Conservation (phyloP, 192 early-diverging fungal species). For the Coemansia sp. region DNA sequence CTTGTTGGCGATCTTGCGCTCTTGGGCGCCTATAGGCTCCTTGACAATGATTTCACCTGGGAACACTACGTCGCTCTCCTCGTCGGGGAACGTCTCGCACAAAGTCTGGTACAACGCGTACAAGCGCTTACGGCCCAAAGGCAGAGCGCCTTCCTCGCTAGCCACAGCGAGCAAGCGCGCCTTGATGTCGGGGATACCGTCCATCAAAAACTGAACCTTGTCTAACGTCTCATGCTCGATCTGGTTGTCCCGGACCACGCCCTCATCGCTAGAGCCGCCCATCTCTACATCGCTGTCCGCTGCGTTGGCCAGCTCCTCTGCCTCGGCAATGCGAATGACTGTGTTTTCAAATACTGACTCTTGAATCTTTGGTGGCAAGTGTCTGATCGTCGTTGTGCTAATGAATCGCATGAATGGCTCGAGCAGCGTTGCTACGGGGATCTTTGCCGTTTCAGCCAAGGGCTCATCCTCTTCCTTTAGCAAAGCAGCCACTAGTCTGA, state of each 20-base stretch:
- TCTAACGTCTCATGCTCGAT: conserved; percentile 36
- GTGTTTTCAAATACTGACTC: conserved; percentile 48
- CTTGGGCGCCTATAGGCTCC: conserved; percentile 39
- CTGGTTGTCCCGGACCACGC: conserved; percentile 30
- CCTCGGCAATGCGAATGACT: conserved; percentile 53
- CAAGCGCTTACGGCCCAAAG: conserved; percentile 45
- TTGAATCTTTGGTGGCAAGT: conserved; percentile 39
- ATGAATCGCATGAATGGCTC: conserved; percentile 54
- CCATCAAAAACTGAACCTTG: conserved; percentile 38
- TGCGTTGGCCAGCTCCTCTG: conserved; percentile 31
- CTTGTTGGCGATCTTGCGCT: conserved; percentile 46
- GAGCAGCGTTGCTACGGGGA: conserved; percentile 43
- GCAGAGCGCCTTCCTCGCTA: conserved; percentile 22
- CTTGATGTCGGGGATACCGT: conserved; percentile 47
- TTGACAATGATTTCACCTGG: conserved; percentile 20
- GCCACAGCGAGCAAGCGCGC: conserved; percentile 37
- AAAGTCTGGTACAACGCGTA: conserved; percentile 49
- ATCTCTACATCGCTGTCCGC: conserved; percentile 8
- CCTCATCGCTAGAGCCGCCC: not conserved
- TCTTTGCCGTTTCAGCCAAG: conserved; percentile 12
- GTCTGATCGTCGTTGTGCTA: conserved; percentile 34
- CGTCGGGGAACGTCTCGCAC: conserved; percentile 49
- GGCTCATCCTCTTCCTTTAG: conserved; percentile 11
- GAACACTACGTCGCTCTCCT: conserved; percentile 42
- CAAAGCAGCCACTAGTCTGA: conserved; percentile 26